Evolutionary conservation across 345 rosid species (phyloP).

Genomic region (Brassica napus): Da-Ae NC_063442.1:14005001-14005500

Average conservation of each 20-base stretch:
- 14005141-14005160: background rate
- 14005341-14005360: background rate
- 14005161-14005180: background rate
- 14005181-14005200: background rate
- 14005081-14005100: too few species aligned
- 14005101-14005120: too few species aligned
- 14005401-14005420: background rate
- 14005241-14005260: background rate
- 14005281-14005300: background rate
- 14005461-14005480: background rate
- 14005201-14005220: background rate
- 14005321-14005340: background rate
- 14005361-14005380: too few species aligned
- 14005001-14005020: too few species aligned
- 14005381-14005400: background rate
- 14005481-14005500: background rate
- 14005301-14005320: background rate
- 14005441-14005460: background rate
- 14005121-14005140: too few species aligned
- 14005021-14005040: too few species aligned
- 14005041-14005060: too few species aligned
- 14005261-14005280: background rate
- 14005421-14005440: background rate
- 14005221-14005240: background rate
- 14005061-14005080: too few species aligned